phyloP scores from a whole-genome alignment of 2,329 filamentous ascomycete genomes.

The Neonectria neomacrospora region DNA sequence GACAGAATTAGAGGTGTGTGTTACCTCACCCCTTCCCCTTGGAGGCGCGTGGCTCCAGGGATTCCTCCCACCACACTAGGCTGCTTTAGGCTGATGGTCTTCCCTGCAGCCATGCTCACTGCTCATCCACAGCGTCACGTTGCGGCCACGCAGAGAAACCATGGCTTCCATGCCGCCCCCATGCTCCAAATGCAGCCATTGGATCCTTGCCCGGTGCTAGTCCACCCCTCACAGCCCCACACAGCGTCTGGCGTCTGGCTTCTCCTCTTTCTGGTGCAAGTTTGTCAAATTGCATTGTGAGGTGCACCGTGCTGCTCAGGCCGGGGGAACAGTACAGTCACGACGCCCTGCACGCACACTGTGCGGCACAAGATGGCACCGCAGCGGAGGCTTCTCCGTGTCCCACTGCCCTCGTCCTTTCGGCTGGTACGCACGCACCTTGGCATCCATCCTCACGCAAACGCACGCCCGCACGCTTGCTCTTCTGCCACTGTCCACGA shows the following conservation, averaged over 20 bases:
- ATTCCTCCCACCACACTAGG: constrained; percentile 42
- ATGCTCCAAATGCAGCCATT: constrained; percentile 32
- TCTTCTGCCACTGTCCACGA: not conserved
- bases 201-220: constrained; percentile 24
- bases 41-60: constrained; percentile 54
- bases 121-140: constrained; percentile 46
- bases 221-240: constrained; percentile 39
- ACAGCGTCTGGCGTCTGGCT: constrained; percentile 23
- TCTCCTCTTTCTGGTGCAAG: constrained; percentile 17
- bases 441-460: not conserved
- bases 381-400: constrained; percentile 2
- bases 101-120: constrained; percentile 44
- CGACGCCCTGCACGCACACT: constrained; percentile 11
- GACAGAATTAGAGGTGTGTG: constrained; percentile 19
- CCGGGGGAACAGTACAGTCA: constrained; percentile 14
- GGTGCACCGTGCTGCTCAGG: constrained; percentile 10
- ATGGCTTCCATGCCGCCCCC: constrained; percentile 23
- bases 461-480: not conserved
- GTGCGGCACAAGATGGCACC: constrained; percentile 1
- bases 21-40: constrained; percentile 33
- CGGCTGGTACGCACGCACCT: not conserved
- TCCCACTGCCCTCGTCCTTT: not conserved
- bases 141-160: constrained; percentile 46
- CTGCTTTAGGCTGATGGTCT: constrained; percentile 39
- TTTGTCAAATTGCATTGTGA: constrained; percentile 11